Conservation (phyloP, 768 basidiomycete species). For the Leccinum uliginosum region DNA sequence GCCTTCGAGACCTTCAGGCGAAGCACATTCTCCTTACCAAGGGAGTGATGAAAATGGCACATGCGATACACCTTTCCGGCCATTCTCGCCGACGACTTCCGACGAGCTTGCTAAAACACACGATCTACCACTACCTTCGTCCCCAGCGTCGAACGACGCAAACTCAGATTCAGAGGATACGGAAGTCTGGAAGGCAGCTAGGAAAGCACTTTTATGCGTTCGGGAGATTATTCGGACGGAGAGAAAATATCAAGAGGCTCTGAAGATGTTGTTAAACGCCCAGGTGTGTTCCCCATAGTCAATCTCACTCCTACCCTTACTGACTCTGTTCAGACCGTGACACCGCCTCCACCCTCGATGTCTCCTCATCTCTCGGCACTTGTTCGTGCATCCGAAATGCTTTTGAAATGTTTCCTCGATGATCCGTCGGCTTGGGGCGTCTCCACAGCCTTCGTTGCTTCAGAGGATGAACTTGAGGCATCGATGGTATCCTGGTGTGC, state of each 20-base stretch:
- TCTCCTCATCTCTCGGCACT: constrained; percentile 48
- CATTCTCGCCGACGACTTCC: neutral
- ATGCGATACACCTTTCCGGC: neutral
- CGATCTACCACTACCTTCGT: neutral
- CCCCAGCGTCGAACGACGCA: constrained; percentile 3
- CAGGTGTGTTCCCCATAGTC: constrained; percentile 25
- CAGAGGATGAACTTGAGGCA: constrained; percentile 47
- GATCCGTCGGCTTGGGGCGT: constrained; percentile 68
- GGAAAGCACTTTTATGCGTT: constrained; percentile 40
- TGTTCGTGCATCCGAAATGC: constrained; percentile 44
- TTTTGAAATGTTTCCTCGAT: constrained; percentile 48
- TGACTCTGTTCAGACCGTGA: constrained; percentile 26
- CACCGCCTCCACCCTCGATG: constrained; percentile 50
- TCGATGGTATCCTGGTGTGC: constrained; percentile 53
- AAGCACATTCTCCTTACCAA: neutral
- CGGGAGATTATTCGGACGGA: constrained; percentile 49
- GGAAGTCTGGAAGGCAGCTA: constrained; percentile 33
- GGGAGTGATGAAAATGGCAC: neutral
- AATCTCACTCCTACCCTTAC: neutral
- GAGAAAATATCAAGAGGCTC: constrained; percentile 37
- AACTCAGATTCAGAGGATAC: constrained; percentile 21
- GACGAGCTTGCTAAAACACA: neutral
- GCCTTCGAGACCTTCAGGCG: neutral
- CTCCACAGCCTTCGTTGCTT: constrained; percentile 52
- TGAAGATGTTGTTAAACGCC: constrained; percentile 34